Evolutionary conservation across 805 yeast species (phyloP).

Genomic region (Zygosaccharomyces siamensis): DNA sequence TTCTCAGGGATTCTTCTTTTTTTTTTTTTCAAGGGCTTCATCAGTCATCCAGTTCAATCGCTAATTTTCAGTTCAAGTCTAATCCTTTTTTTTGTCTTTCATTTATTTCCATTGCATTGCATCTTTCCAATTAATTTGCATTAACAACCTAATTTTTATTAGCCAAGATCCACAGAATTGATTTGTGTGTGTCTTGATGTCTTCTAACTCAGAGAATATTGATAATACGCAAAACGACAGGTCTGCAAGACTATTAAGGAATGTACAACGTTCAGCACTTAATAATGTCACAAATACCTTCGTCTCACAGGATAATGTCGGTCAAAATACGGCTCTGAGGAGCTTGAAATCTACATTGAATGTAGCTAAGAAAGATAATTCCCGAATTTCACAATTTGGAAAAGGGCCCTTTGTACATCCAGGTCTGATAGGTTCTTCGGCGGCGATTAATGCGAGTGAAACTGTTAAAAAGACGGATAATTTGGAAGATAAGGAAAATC

Average conservation of each 20-base stretch:
- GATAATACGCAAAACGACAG: conserved; percentile 23
- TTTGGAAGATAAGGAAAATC: conserved; percentile 28
- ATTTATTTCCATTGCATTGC: conserved; percentile 1
- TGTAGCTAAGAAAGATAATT: conserved; percentile 18
- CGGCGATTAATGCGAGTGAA: conserved; percentile 17
- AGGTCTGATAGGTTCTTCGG: conserved; percentile 7
- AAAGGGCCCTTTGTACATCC: conserved; percentile 12
- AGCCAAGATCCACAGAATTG: neutral
- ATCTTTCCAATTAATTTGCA: conserved; percentile 1
- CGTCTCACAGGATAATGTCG: conserved; percentile 22
- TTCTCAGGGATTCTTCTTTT: neutral
- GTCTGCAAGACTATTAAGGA: conserved; percentile 22
- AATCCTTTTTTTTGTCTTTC: neutral
- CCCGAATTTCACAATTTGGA: conserved; percentile 18
- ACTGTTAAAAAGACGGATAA: conserved; percentile 23
- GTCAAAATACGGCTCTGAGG: conserved; percentile 17
- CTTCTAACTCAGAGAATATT: conserved; percentile 16
- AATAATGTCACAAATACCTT: conserved; percentile 36
- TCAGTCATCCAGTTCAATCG: neutral
- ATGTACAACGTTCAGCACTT: conserved; percentile 32
- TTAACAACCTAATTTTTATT: neutral
- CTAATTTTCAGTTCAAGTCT: neutral
- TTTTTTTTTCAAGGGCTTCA: neutral
- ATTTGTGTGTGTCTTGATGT: conserved; percentile 12
- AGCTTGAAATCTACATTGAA: conserved; percentile 19